Evolutionary conservation across 2,329 filamentous ascomycete species (phyloP).

Genomic region (Claviceps spartinae): DNA sequence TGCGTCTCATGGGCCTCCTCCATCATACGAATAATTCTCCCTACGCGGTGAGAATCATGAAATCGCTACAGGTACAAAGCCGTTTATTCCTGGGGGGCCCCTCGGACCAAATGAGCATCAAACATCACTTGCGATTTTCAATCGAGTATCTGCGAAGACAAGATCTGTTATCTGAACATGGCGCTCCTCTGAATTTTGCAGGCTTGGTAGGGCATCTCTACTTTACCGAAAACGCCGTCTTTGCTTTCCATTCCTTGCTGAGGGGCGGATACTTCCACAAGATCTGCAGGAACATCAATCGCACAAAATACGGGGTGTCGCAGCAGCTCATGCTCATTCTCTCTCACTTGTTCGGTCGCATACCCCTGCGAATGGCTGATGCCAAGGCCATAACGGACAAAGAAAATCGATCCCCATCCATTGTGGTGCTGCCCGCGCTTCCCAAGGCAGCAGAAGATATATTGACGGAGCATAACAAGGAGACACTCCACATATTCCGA

Average conservation of each 20-base stretch:
- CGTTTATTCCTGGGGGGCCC: slow-evolving; percentile 57
- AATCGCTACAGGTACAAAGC: slow-evolving; percentile 55
- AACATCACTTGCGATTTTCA: slow-evolving; percentile 67
- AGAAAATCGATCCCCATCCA: not conserved
- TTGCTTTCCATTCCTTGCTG: slow-evolving; percentile 63
- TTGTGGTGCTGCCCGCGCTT: not conserved
- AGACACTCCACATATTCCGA: slow-evolving; percentile 52
- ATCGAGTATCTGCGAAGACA: slow-evolving; percentile 66
- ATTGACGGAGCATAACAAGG: slow-evolving; percentile 47
- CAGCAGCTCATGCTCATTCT: slow-evolving; percentile 50
- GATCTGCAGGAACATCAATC: slow-evolving; percentile 44
- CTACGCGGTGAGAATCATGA: slow-evolving; percentile 29
- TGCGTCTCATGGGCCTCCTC: slow-evolving; percentile 54
- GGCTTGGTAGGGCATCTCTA: slow-evolving; percentile 59
- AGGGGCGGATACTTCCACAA: slow-evolving; percentile 54
- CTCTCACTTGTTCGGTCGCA: slow-evolving; percentile 36
- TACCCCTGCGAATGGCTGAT: not conserved
- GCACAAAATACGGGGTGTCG: too few species aligned
- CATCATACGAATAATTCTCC: slow-evolving; percentile 18
- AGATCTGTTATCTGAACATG: slow-evolving; percentile 45
- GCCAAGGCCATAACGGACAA: not conserved
- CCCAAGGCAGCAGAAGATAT: slow-evolving; percentile 33
- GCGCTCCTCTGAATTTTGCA: slow-evolving; percentile 58
- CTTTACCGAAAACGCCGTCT: slow-evolving; percentile 61
- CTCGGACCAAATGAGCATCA: slow-evolving; percentile 52